These are phyloP conservation scores for Moringa oleifera DNA, from an alignment of 345 rosid genomes.

Conservation along the genomic window DNA sequence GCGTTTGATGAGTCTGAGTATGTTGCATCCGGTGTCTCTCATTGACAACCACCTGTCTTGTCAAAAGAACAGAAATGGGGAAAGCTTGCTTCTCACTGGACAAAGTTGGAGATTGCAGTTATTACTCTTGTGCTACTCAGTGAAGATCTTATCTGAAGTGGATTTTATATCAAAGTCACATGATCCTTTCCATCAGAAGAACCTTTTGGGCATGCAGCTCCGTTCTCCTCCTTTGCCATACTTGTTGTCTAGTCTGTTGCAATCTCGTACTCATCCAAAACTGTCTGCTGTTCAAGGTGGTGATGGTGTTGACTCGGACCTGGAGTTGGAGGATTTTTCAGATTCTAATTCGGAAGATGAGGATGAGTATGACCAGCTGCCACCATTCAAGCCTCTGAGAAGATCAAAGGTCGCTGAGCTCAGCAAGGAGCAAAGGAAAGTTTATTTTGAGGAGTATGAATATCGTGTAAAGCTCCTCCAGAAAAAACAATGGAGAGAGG, in stretches of 20 bases:
- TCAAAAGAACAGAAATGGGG: constrained; percentile 78
- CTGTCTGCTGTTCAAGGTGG: constrained; percentile 72
- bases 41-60: constrained; percentile 89
- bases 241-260: constrained; percentile 86
- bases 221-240: constrained; percentile 92
- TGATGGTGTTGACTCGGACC: constrained; percentile 73
- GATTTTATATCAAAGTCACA: constrained; percentile 66
- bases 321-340: constrained; percentile 70
- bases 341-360: constrained; percentile 82
- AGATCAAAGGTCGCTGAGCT: constrained; percentile 73
- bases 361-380: constrained; percentile 92
- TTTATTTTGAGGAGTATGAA: constrained; percentile 91
- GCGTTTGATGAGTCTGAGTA: constrained; percentile 81
- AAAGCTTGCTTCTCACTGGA: constrained; percentile 85
- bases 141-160: constrained; percentile 86
- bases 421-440: constrained; percentile 69
- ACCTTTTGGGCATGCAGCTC: constrained; percentile 79
- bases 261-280: constrained; percentile 85
- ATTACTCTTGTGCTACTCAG: constrained; percentile 65
- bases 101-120: constrained; percentile 88
- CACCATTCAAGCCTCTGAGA: constrained; percentile 89
- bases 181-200: constrained; percentile 69
- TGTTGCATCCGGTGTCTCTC: constrained; percentile 87
- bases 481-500: constrained; percentile 91
- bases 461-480: constrained; percentile 90